Evolutionary conservation across 805 yeast species (phyloP).

Genomic region (Kodamaea kaohsiungensis): DNA sequence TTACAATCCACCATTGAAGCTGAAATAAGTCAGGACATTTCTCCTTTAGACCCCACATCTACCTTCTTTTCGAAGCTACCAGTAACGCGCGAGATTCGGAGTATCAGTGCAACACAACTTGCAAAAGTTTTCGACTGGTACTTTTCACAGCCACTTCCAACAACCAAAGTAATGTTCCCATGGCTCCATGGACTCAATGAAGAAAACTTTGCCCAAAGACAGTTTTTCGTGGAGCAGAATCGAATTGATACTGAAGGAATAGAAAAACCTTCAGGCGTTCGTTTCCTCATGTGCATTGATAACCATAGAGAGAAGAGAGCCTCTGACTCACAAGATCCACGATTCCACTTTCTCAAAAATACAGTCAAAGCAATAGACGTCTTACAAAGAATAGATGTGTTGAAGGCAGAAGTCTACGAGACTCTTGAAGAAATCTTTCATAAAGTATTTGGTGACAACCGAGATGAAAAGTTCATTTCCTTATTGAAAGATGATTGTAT

Average conservation of each 20-base stretch:
- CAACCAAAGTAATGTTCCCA: conserved; percentile 73
- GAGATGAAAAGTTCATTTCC: conserved; percentile 26
- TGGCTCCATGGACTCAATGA: conserved; percentile 84
- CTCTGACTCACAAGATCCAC: not conserved
- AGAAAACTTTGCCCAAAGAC: conserved; percentile 54
- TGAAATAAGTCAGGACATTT: not conserved
- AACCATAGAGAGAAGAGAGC: not conserved
- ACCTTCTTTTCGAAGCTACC: conserved; percentile 6
- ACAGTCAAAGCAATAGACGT: conserved; percentile 56
- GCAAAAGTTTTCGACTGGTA: conserved; percentile 36
- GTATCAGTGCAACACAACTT: conserved; percentile 11
- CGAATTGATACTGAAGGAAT: conserved; percentile 8
- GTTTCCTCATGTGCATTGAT: conserved; percentile 42
- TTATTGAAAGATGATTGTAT: conserved; percentile 44
- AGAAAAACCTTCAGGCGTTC: conserved; percentile 28
- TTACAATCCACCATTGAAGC: not conserved
- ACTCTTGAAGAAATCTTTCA: conserved; percentile 22
- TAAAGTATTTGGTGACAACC: conserved; percentile 18
- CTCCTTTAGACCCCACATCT: conserved; percentile 11
- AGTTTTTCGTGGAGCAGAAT: conserved; percentile 40
- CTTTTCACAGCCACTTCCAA: conserved; percentile 51
- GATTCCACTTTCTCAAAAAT: conserved; percentile 41
- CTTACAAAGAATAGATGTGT: conserved; percentile 48
- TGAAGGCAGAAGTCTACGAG: conserved; percentile 33
- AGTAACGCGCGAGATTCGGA: not conserved